These are phyloP conservation scores for Lipomyces spencermartinsiae DNA, from an alignment of 805 yeast genomes.

Conservation along the genomic window DNA sequence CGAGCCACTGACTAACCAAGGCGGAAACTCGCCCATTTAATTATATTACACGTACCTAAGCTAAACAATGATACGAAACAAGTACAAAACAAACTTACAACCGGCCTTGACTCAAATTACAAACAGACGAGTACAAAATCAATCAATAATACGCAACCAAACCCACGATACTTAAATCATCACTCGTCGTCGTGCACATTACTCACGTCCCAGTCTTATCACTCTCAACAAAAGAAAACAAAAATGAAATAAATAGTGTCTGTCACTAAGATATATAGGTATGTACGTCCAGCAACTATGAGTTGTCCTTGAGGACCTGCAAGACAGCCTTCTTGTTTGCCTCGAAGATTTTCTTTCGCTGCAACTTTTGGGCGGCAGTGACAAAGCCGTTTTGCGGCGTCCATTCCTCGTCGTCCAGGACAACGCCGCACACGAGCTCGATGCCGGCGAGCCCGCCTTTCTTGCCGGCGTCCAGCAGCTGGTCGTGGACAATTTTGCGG, in stretches of 20 bases:
- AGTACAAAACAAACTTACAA: neutral
- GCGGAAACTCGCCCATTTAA: neutral
- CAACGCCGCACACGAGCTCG: slow-evolving; percentile 81
- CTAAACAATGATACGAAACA: neutral
- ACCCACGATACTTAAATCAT: neutral
- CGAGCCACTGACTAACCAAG: too few species aligned
- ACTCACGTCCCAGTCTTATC: neutral
- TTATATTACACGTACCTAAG: neutral
- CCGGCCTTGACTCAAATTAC: neutral
- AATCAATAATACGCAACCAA: neutral
- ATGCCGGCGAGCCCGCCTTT: slow-evolving; percentile 82
- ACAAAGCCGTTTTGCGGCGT: slow-evolving; percentile 95
- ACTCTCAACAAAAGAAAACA: neutral
- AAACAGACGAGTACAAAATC: neutral
- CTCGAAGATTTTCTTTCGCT: slow-evolving; percentile 84
- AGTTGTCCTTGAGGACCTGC: slow-evolving; percentile 56
- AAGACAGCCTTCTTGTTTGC: slow-evolving; percentile 73
- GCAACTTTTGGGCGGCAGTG: slow-evolving; percentile 94
- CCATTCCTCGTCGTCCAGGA: slow-evolving; percentile 90
- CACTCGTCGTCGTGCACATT: neutral
- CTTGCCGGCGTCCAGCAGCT: slow-evolving; percentile 76
- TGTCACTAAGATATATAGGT: neutral
- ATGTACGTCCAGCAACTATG: neutral
- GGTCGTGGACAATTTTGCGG: slow-evolving; percentile 58
- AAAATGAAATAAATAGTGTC: neutral